Evolutionary conservation across 306 rosid species (phyloP).

Genomic region (Casuarina equisetifolia): DNA sequence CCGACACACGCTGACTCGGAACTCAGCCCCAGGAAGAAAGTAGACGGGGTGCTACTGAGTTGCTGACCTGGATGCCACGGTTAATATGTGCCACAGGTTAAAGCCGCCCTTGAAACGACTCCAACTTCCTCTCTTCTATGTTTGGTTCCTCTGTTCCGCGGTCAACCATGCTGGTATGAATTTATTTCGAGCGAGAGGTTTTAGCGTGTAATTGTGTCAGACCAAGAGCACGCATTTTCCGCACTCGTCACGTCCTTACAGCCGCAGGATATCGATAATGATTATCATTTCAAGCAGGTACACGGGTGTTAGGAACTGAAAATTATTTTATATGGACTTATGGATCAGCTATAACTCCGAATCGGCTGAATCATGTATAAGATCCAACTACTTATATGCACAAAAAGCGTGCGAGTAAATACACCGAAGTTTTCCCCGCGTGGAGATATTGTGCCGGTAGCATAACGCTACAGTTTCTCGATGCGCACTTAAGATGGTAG

Average conservation of each 20-base stretch:
- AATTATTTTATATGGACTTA: too few species aligned
- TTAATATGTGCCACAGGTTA: not conserved
- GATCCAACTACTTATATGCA: not conserved
- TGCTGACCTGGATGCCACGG: slow-evolving; percentile 25
- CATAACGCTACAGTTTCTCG: not conserved
- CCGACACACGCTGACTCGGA: slow-evolving; percentile 42
- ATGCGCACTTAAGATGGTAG: slow-evolving; percentile 13
- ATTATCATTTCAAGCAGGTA: not conserved
- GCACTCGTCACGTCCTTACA: not conserved
- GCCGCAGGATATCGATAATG: not conserved
- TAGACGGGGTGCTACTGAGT: slow-evolving; percentile 18
- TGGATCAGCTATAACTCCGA: too few species aligned
- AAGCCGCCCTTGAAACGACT: not conserved
- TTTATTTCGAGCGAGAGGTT: not conserved
- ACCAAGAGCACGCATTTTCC: not conserved
- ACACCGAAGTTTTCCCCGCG: not conserved
- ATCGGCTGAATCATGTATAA: too few species aligned
- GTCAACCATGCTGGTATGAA: slow-evolving; percentile 4
- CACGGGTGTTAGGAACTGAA: too few species aligned
- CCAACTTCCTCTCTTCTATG: not conserved
- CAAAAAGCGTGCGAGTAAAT: not conserved
- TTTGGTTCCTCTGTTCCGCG: not conserved
- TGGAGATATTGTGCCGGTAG: not conserved
- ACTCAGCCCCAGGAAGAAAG: slow-evolving; percentile 22
- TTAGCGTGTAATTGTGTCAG: not conserved